These are phyloP conservation scores for Lizonia empirigonia DNA, from an alignment of 2,329 filamentous ascomycete genomes.

Conservation along the genomic window DNA sequence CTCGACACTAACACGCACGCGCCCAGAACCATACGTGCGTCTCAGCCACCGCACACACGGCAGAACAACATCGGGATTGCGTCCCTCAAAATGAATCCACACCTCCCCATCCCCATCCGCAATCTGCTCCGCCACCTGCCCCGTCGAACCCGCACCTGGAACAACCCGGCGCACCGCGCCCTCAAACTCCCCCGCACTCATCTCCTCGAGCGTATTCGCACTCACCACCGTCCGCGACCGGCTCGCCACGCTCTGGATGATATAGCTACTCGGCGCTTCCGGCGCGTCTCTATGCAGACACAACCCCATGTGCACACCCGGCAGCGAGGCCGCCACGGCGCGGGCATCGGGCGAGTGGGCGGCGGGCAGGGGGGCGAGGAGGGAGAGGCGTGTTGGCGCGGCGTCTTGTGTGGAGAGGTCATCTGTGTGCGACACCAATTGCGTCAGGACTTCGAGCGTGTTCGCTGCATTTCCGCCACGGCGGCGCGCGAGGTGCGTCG, in stretches of 20 bases:
- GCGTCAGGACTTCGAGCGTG: slow-evolving; percentile 70
- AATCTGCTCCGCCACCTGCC: too few species aligned
- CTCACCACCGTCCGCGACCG: slow-evolving; percentile 73
- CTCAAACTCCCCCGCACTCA: slow-evolving; percentile 67
- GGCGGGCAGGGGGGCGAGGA: slow-evolving; percentile 60
- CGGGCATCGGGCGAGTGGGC: slow-evolving; percentile 56
- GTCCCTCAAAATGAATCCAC: slow-evolving; percentile 80
- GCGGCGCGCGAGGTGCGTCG: slow-evolving; percentile 62
- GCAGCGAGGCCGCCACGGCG: slow-evolving; percentile 62
- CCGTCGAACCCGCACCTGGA: too few species aligned
- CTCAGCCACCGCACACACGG: slow-evolving; percentile 65
- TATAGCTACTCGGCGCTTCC: slow-evolving; percentile 71
- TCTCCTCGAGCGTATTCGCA: slow-evolving; percentile 70
- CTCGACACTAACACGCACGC: slow-evolving; percentile 68
- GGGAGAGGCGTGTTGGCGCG: too few species aligned
- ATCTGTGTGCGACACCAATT: too few species aligned
- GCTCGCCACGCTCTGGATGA: slow-evolving; percentile 65
- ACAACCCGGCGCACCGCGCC: too few species aligned
- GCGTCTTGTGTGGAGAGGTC: too few species aligned
- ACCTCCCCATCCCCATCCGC: too few species aligned
- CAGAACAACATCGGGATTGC: slow-evolving; percentile 65
- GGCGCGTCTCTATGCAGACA: slow-evolving; percentile 51
- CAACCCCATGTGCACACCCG: slow-evolving; percentile 41
- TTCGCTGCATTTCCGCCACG: slow-evolving; percentile 77
- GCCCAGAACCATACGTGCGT: slow-evolving; percentile 43